Evolutionary conservation across 805 yeast species (phyloP).

Genomic region (Kuraishia borneana): DNA sequence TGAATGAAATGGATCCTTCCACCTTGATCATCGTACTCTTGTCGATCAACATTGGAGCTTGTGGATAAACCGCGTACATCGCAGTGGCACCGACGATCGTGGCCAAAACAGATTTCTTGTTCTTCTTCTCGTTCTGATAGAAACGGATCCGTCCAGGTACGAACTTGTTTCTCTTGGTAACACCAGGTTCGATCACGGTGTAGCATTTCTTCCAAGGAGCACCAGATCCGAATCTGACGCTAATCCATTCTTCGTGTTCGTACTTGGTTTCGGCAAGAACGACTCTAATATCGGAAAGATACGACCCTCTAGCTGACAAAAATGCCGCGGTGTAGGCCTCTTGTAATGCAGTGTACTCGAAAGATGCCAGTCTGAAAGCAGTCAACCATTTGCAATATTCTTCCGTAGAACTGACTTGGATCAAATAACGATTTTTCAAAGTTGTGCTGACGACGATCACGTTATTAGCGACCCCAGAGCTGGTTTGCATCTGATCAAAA

Average conservation of each 20-base stretch:
- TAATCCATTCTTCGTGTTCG: slow-evolving; percentile 88
- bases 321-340: slow-evolving; percentile 96
- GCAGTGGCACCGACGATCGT: slow-evolving; percentile 58
- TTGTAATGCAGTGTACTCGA: slow-evolving; percentile 75
- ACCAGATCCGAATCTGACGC: slow-evolving; percentile 92
- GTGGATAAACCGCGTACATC: slow-evolving; percentile 89
- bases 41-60: slow-evolving; percentile 69
- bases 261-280: slow-evolving; percentile 77
- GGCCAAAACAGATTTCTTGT: slow-evolving; percentile 72
- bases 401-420: slow-evolving; percentile 62
- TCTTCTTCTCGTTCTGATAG: slow-evolving; percentile 69
- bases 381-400: slow-evolving; percentile 70
- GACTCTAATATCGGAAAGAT: slow-evolving; percentile 77
- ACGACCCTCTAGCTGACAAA: slow-evolving; percentile 81
- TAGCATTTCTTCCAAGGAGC: slow-evolving; percentile 96
- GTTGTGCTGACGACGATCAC: slow-evolving; percentile 89
- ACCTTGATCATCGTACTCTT: slow-evolving; percentile 80
- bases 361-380: slow-evolving; percentile 70
- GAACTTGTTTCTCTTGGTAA: slow-evolving; percentile 29
- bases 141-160: slow-evolving; percentile 63
- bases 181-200: slow-evolving; percentile 78
- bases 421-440: slow-evolving; percentile 72
- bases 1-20: slow-evolving; percentile 68
- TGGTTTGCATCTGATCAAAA: slow-evolving; percentile 49
- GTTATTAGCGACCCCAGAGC: slow-evolving; percentile 58